These are phyloP conservation scores for Plenodomus biglobosus DNA, from an alignment of 2,329 filamentous ascomycete species.

Conservation along the genomic window DNA sequence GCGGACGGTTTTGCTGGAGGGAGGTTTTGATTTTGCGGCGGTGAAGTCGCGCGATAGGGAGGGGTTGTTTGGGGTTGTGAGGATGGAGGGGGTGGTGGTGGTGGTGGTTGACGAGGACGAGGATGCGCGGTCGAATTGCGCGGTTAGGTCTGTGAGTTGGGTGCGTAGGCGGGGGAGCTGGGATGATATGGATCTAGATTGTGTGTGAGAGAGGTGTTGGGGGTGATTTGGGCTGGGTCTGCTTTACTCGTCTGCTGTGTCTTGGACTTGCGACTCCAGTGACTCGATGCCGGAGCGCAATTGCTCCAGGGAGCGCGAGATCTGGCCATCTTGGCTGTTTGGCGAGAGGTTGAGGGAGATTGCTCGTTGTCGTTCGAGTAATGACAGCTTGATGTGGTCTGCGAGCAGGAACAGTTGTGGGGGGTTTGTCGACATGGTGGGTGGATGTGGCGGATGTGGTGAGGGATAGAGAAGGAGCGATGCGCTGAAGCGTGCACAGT, in stretches of 20 bases:
- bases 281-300: constrained; percentile 76
- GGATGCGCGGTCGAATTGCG: constrained; percentile 70
- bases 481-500: neutral
- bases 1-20: constrained; percentile 70
- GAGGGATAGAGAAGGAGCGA: constrained; percentile 1
- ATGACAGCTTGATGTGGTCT: constrained; percentile 94
- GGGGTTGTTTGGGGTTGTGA: constrained; percentile 50
- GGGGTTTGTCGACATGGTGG: constrained; percentile 51
- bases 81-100: constrained; percentile 37
- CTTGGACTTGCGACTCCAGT: constrained; percentile 65
- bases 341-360: constrained; percentile 76
- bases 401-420: constrained; percentile 86
- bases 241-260: constrained; percentile 56
- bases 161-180: constrained; percentile 68
- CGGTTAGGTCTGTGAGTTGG: constrained; percentile 74
- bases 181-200: constrained; percentile 45
- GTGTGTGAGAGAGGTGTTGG: neutral
- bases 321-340: constrained; percentile 82
- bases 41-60: constrained; percentile 42
- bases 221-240: neutral
- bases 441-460: constrained; percentile 5
- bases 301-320: constrained; percentile 84
- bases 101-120: constrained; percentile 48
- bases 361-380: constrained; percentile 87
- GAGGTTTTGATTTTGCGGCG: constrained; percentile 42